Conservation (phyloP, 1,284 basidiomycete species). For the Tranzscheliella williamsii region DNA sequence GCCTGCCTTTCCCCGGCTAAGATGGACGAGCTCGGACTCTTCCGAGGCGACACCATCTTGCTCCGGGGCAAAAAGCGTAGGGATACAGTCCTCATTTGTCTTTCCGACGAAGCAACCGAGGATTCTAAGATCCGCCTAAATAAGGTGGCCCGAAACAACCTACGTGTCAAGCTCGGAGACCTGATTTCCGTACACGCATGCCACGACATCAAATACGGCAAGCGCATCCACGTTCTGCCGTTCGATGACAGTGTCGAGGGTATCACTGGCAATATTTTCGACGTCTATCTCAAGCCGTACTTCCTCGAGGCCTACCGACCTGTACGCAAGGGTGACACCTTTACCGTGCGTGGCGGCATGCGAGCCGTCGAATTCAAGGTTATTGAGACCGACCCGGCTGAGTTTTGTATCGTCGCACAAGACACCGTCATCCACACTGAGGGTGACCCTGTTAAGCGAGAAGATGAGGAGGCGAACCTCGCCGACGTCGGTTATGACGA, state of each 20-base stretch:
- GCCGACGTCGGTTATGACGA: slow-evolving; percentile 98
- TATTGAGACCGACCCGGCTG: slow-evolving; percentile 84
- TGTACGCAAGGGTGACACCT: slow-evolving; percentile 94
- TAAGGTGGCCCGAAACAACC: slow-evolving; percentile 95
- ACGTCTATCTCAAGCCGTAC: slow-evolving; percentile 97
- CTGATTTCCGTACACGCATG: slow-evolving; percentile 93
- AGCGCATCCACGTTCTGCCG: slow-evolving; percentile 92
- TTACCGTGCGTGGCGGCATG: slow-evolving; percentile 87
- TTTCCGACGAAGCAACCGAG: slow-evolving; percentile 93
- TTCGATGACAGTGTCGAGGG: slow-evolving; percentile 98
- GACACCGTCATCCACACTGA: slow-evolving; percentile 97
- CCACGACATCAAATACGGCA: slow-evolving; percentile 98
- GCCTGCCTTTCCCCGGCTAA: slow-evolving; percentile 93
- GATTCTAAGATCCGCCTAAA: slow-evolving; percentile 98
- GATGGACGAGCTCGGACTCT: slow-evolving; percentile 91
- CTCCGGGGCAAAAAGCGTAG: slow-evolving; percentile 82
- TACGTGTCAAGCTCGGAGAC: slow-evolving; percentile 96
- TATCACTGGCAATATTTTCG: slow-evolving; percentile 95
- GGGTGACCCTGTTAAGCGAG: slow-evolving; percentile 97
- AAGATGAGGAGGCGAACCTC: slow-evolving; percentile 96
- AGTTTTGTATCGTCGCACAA: slow-evolving; percentile 95
- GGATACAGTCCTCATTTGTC: slow-evolving; percentile 86
- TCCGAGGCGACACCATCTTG: slow-evolving; percentile 79
- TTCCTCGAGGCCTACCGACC: slow-evolving; percentile 99
- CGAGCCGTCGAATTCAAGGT: slow-evolving; percentile 92